Base-by-base conservation (phyloP, 192 early-diverging fungal genomes). In the Glomus cerebriforme region DNA sequence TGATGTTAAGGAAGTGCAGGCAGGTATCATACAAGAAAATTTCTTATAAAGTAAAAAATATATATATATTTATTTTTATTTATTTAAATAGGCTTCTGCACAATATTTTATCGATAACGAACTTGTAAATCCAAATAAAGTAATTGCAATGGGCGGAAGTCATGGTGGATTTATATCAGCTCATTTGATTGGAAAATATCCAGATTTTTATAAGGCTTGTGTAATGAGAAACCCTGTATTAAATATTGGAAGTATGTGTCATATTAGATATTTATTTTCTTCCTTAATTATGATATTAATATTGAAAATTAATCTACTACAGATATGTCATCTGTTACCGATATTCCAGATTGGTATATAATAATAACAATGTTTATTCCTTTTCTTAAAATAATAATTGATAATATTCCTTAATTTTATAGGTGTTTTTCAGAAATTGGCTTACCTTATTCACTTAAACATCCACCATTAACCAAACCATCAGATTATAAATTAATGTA, bases 161-260 rank as follows among this genome's bases (percentile, higher is more conserved):
- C 93, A 95, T 74, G 91, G 92, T 31, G 92, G 92, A 8, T 91
- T 92, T 72, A 90, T 91, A 43, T 85, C 88, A 3, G 88, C 86
- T 1, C 84, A 91, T 78, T 74, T 93, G 45, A 82, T 91, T 8
- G 86, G 79, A 7, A 80, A 82, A 59, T 87, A 80, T 27, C 86
- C 88, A 13, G 87, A 85, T n/a, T 89, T 87, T 66, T 95, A 89
- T 80, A 90, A 87, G 22, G 92, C 86, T 1, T 83, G 85, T 26
- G 87, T 89, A 1, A 65, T 94, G 71, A 88, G 93, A 43, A 96
- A 96, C 82, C 94, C 94, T 6, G 93, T 95, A 2, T 85, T 91
- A 68, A 86, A 88, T 79, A 80, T 94, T 34, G 92, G 90, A 22
- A 81, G 59, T 65, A 39, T 24, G 27, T 66, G 8, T 34, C 15